phyloP scores from a whole-genome alignment of 2,329 filamentous ascomycete species.

The Colletotrichum sp. region DNA sequence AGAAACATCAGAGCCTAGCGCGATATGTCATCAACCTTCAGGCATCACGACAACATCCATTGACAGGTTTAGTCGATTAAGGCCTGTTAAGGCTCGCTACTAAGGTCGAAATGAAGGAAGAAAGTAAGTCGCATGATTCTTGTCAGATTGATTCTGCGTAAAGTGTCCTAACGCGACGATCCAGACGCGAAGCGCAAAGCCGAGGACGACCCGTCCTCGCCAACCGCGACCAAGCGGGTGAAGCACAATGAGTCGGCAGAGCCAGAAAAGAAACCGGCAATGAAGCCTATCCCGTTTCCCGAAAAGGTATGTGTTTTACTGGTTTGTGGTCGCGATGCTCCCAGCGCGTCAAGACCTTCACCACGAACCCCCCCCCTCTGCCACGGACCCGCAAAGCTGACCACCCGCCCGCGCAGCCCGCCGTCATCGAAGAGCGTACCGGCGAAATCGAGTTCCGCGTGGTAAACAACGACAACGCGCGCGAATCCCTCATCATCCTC shows the following conservation, averaged over 20 bases:
- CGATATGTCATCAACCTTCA: slow-evolving; percentile 16
- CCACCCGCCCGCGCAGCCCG: slow-evolving; percentile 60
- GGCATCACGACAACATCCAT: slow-evolving; percentile 14
- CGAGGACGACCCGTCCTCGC: slow-evolving; percentile 66
- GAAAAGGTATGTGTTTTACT: slow-evolving; percentile 69
- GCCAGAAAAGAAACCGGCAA: slow-evolving; percentile 54
- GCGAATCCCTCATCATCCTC: slow-evolving; percentile 90
- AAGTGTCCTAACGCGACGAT: not conserved
- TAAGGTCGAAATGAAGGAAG: slow-evolving; percentile 39
- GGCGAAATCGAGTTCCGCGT: slow-evolving; percentile 97
- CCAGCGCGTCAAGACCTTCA: not conserved
- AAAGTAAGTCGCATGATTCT: slow-evolving; percentile 34
- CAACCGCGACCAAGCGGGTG: slow-evolving; percentile 67
- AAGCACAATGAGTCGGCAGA: slow-evolving; percentile 56
- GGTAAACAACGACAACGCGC: slow-evolving; percentile 92
- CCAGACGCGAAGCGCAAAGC: slow-evolving; percentile 72
- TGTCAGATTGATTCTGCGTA: accelerated
- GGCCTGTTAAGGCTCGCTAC: slow-evolving; percentile 8
- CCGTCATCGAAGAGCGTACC: slow-evolving; percentile 90
- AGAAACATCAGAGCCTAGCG: slow-evolving; percentile 19
- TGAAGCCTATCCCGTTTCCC: slow-evolving; percentile 81
- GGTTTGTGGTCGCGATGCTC: not conserved
- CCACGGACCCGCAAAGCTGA: slow-evolving; percentile 3
- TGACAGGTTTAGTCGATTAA: not conserved
- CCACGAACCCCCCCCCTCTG: not conserved